Evolutionary conservation across 2,329 filamentous ascomycete species (phyloP).

Genomic region (Lachnellula arida): DNA sequence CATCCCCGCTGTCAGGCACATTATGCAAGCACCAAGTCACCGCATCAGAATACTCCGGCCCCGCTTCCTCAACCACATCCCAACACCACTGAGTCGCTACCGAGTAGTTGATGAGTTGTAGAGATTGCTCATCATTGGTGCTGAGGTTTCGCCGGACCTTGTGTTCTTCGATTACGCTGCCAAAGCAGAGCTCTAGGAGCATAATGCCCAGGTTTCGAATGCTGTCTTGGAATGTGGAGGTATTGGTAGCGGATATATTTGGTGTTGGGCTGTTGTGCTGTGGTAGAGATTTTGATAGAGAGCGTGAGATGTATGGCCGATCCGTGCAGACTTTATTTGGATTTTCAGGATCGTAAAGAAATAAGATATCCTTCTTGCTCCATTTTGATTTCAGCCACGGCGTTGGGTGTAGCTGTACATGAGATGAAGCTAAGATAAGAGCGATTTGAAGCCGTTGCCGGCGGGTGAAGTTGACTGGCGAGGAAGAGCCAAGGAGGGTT

Average conservation of each 20-base stretch:
- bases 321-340: conserved; percentile 5
- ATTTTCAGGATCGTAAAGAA: conserved; percentile 8
- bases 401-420: conserved; percentile 14
- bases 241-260: background rate
- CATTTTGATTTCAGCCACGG: conserved; percentile 13
- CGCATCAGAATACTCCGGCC: conserved; percentile 10
- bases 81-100: conserved; percentile 7
- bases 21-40: conserved; percentile 15
- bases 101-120: conserved; percentile 2
- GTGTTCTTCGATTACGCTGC: conserved; percentile 10
- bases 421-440: conserved; percentile 13
- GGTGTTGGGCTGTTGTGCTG: background rate
- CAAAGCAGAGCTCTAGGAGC: conserved; percentile 16
- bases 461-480: conserved; percentile 5
- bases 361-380: conserved; percentile 16
- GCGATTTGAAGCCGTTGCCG: conserved; percentile 12
- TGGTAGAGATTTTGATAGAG: conserved; percentile 1
- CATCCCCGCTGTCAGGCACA: conserved; percentile 1
- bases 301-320: conserved; percentile 16
- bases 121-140: background rate
- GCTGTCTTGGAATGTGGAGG: conserved; percentile 8
- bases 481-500: conserved; percentile 4
- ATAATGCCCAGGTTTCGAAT: conserved; percentile 13
- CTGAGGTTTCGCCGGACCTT: background rate
- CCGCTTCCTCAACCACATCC: conserved; percentile 12